These are phyloP conservation scores for Angophora floribunda DNA, from an alignment of 345 rosid genomes.

Conservation along the genomic window DNA sequence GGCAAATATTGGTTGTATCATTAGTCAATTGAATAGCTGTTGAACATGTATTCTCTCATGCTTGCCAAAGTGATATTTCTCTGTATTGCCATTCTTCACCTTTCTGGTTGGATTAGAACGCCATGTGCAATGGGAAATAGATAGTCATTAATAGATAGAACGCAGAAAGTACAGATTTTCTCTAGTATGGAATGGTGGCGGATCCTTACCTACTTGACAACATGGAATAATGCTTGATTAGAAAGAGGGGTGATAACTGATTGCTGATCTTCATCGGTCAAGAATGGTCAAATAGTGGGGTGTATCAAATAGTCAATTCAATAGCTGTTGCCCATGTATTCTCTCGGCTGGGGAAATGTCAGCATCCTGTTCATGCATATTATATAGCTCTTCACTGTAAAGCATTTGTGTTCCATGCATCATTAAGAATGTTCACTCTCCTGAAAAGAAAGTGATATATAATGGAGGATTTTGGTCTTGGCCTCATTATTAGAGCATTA, in stretches of 20 bases:
- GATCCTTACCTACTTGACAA: not conserved
- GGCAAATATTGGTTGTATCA: not conserved
- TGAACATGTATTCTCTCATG: not conserved
- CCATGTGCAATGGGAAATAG: not conserved
- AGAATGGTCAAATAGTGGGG: not conserved
- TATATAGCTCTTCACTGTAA: not conserved
- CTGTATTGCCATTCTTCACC: no score
- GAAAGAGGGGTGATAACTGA: not conserved
- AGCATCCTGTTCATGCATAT: not conserved
- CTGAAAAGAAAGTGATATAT: not conserved
- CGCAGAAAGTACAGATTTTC: not conserved
- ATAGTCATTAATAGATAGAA: not conserved
- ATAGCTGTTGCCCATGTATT: not conserved
- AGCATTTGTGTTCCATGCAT: not conserved
- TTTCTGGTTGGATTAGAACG: not conserved
- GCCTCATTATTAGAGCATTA: not conserved
- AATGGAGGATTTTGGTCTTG: not conserved
- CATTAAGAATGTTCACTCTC: not conserved
- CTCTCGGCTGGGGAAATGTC: not conserved
- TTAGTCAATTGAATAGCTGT: not conserved
- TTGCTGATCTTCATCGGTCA: not conserved
- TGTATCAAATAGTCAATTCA: not conserved
- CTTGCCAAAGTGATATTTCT: no score
- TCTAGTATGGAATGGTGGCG: not conserved
- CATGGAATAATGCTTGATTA: not conserved